Percentiles rank a stretch among this genome's conserved stretches.
phyloP scores from a whole-genome alignment of 2,329 filamentous ascomycete genomes.

The Cryphonectria naterciae region DNA sequence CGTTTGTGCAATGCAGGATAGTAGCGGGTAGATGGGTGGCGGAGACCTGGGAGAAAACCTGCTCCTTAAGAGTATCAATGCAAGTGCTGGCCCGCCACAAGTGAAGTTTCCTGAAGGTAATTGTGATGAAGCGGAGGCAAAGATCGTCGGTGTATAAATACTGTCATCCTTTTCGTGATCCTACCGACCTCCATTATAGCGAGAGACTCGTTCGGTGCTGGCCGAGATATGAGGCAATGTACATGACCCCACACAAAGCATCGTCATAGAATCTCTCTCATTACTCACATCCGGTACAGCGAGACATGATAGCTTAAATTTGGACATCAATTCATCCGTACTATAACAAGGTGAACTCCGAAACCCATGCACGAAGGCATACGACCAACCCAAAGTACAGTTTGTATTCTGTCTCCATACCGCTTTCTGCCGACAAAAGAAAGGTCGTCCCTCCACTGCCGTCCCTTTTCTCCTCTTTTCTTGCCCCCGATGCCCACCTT shows the following conservation, averaged over 20 bases:
- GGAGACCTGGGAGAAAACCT: not conserved
- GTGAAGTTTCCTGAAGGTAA: not conserved
- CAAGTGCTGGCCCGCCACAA: not conserved
- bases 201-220: not conserved
- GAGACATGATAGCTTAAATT: conserved; percentile 25
- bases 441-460: conserved; percentile 1
- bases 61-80: not conserved
- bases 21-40: not conserved
- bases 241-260: not conserved
- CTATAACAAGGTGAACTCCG: conserved; percentile 41
- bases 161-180: not conserved
- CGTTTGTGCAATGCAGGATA: not conserved
- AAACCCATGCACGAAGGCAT: conserved; percentile 37
- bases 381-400: conserved; percentile 28
- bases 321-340: conserved; percentile 31
- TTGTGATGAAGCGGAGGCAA: not conserved
- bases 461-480: not conserved
- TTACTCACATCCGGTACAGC: not conserved
- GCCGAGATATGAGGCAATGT: not conserved
- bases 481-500: conserved; percentile 25
- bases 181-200: not conserved
- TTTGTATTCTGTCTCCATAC: conserved; percentile 16
- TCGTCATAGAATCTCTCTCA: not conserved
- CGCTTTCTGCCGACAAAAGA: conserved; percentile 25
- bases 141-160: no score